Conservation (phyloP, 768 basidiomycete species). For the Rhizopogon vulgaris region DNA sequence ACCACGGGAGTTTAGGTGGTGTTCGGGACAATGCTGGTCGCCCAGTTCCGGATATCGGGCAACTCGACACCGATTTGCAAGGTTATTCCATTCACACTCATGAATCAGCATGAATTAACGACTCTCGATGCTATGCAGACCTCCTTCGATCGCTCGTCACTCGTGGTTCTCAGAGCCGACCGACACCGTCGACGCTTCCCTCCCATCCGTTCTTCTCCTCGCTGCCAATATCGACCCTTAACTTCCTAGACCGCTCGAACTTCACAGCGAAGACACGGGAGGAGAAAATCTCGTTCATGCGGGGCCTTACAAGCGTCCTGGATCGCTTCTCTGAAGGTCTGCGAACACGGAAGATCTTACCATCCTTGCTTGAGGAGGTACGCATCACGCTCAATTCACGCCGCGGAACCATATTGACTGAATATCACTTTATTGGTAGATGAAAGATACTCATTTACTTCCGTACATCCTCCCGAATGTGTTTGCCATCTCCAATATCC, state of each 20-base stretch:
- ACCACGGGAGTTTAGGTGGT: constrained; percentile 66
- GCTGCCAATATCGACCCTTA: constrained; percentile 90
- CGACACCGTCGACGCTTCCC: constrained; percentile 75
- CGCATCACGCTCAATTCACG: constrained; percentile 8
- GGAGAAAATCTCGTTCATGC: constrained; percentile 96
- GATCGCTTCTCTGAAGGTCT: constrained; percentile 85
- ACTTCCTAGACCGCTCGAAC: constrained; percentile 92
- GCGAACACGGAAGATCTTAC: constrained; percentile 81
- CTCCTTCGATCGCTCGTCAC: constrained; percentile 79
- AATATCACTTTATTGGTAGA: constrained; percentile 33
- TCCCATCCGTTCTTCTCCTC: constrained; percentile 92
- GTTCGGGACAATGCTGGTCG: constrained; percentile 67
- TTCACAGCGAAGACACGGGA: constrained; percentile 92
- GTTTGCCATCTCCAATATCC: constrained; percentile 75
- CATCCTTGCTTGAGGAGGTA: constrained; percentile 91
- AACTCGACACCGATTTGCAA: constrained; percentile 68
- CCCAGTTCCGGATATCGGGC: constrained; percentile 53
- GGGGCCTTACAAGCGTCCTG: constrained; percentile 76
- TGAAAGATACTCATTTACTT: constrained; percentile 90
- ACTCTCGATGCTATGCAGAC: constrained; percentile 36
- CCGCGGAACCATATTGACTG: neutral
- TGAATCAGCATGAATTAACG: constrained; percentile 4
- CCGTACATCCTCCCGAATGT: constrained; percentile 97
- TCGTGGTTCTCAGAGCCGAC: constrained; percentile 63
- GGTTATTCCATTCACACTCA: constrained; percentile 31